Evolutionary conservation across 73 alveolate species (phyloP).

Genomic region (Symbiodinium pilosum): DNA sequence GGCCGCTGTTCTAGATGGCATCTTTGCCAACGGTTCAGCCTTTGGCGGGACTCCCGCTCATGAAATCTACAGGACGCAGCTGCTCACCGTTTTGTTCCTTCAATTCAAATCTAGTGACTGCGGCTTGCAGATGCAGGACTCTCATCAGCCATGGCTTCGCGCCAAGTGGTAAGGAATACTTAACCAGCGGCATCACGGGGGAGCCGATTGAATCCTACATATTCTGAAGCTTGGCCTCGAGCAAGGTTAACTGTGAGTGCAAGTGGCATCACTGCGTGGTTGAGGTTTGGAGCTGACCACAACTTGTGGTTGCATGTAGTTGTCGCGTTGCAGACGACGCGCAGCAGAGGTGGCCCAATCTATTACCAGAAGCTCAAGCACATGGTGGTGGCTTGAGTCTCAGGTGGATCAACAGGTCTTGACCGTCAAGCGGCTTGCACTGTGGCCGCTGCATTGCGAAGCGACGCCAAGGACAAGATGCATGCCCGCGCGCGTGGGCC

Average conservation of each 20-base stretch:
- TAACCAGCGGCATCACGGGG: slow-evolving; percentile 99
- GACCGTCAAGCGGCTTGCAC: not conserved
- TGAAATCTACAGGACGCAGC: slow-evolving; percentile 64
- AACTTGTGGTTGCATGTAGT: too few relatives aligned
- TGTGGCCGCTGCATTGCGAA: not conserved
- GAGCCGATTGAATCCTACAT: slow-evolving; percentile 98
- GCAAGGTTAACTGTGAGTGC: not conserved
- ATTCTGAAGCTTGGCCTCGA: slow-evolving; percentile 44
- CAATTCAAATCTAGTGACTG: not conserved
- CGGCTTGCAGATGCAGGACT: not conserved
- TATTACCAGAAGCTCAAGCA: slow-evolving; percentile 99
- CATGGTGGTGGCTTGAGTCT: slow-evolving; percentile 97
- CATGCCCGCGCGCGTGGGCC: slow-evolving; percentile 99
- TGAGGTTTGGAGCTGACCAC: too few relatives aligned
- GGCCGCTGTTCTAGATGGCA: slow-evolving; percentile 92
- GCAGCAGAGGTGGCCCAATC: slow-evolving; percentile 99
- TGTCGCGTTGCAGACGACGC: too few relatives aligned
- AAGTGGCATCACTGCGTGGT: not conserved
- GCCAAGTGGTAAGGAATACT: slow-evolving; percentile 96
- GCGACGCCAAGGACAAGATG: slow-evolving; percentile 98
- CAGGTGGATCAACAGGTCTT: not conserved
- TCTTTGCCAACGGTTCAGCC: slow-evolving; percentile 85
- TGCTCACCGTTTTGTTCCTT: not conserved
- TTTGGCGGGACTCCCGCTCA: slow-evolving; percentile 94
- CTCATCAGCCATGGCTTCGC: slow-evolving; percentile 93